Base-by-base conservation (phyloP, 306 rosid species). In the Carpinus fangiana region DNA sequence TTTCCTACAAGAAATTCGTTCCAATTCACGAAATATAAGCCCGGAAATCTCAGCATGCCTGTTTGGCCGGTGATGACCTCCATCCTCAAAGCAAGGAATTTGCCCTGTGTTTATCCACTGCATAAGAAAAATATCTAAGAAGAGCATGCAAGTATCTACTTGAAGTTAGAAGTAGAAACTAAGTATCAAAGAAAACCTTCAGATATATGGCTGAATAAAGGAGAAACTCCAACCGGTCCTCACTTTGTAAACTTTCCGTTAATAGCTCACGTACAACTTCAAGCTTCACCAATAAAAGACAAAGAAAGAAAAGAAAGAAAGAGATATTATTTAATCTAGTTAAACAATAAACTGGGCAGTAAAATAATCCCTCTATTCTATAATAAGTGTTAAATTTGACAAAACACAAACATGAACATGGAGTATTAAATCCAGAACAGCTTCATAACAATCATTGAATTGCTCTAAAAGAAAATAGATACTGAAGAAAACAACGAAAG, bases 31-130 rank as follows among this genome's bases (percentile, higher is more conserved):
- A 81, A 95, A 95, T 87, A 95, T 95, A 74, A 87, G 86, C 96
- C 98, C 88, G 72, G 99, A 93, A 78, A 93, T 91, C 90, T 95
- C 97, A 80, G 98, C 98, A 87, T 95, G 98, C 85, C 92, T 93
- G 74, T 93, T 93, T 38, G 99, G 99, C 53, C 99, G 91, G 78
- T 87, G 90, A 87, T 95, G 99, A 83, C 98, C 98, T 56, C 99
- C 99, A 86, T 51, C 99, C 88, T 95, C 99, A 85, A 91, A 90
- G 82, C 99, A 95, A 75, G 98, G 84, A 82, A 95, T 95, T 80
- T 95, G 99, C 68, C 99, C 99, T 28, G 93, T 95, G 87, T 95
- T 95, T 87, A 93, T 93, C 99, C 99, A 95, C 98, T 95, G 93
- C 89, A 89, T 66, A 81, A 83, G 76, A 77, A 80, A 77, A 79